Evolutionary conservation across 768 basidiomycete species (phyloP), one percentile per base, ranked within the genome.

Genomic region (Rhodotorula babjevae): DNA sequence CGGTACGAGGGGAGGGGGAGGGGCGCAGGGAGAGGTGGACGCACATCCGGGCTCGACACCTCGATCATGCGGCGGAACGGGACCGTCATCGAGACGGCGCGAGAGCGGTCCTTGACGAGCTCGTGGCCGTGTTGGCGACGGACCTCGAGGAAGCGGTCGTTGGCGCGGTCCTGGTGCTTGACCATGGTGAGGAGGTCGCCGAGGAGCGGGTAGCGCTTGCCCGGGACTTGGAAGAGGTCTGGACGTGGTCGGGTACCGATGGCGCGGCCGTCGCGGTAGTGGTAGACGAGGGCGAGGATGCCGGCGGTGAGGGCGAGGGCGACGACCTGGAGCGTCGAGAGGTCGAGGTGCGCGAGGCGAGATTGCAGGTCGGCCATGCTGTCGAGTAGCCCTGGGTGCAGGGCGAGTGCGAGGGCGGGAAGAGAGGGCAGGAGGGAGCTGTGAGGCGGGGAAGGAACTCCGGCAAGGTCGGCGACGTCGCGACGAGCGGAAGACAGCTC

Each of bases 51-150:
- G 0, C 47, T 53, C 2, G 63, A 56, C 21, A 68, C 49, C 33
- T 68, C 59, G 59, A 72, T 68, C 67, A 72, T 61, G 33, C 71
- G 67, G 10, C 59, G 62, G 1, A 63, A 58, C 4, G 71, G 71
- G 15, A 46, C 49, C 2, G 71, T 72, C 31, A 72, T 42, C 0
- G 50, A 29, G 14, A 72, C 8, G 4, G 63, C 59, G 23, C 60
- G 61, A 0, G 62, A 52, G 18, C 50, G 62, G 19, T 60, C 60
- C 40, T 65, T 53, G 0, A 3, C n/a, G 19, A 59, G 29, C 2
- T 10, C 18, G 15, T 23, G 27, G 10, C 36, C 58, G 18, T 60
- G 8, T 10, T 42, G 11, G 21, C 10, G 19, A 14, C 31, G 59
- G 40, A 29, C 16, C 21, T 65, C 52, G 50, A 29, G 27, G n/a